These are phyloP conservation scores for Asterochloris sp. DNA, from an alignment of 139 green algal species.

Conservation along the genomic window DNA sequence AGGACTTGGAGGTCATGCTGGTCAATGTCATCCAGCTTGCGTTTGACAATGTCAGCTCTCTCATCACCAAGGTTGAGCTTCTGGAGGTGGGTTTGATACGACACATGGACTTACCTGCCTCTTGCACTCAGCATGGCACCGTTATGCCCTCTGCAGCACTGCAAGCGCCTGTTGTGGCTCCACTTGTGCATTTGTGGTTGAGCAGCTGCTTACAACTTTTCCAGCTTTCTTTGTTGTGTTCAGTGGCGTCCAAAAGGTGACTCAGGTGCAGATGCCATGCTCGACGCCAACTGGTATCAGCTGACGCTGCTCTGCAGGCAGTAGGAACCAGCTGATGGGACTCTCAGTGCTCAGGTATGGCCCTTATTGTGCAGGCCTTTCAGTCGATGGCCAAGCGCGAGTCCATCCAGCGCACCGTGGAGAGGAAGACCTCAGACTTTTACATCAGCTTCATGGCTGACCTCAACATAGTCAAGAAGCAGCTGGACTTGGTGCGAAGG, in stretches of 20 bases:
- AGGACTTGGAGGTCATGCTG: conserved; percentile 81
- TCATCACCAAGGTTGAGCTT: conserved; percentile 3
- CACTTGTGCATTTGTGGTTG: too few relatives aligned
- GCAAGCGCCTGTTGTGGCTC: too few relatives aligned
- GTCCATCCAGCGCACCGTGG: conserved; percentile 52
- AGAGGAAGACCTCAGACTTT: conserved; percentile 73
- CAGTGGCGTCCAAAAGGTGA: too few relatives aligned
- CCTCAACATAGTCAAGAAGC: conserved; percentile 77
- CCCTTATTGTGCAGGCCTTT: conserved; percentile 25
- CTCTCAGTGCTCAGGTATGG: neutral
- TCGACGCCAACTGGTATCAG: too few relatives aligned
- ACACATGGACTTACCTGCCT: too few relatives aligned
- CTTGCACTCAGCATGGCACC: too few relatives aligned
- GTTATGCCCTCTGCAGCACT: too few relatives aligned
- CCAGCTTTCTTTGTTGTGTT: too few relatives aligned
- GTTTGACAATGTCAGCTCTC: conserved; percentile 37
- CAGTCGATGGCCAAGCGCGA: conserved; percentile 68
- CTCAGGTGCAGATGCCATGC: too few relatives aligned
- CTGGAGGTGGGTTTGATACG: neutral
- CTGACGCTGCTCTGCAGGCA: neutral
- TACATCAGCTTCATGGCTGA: conserved; percentile 68
- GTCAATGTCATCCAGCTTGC: conserved; percentile 71
- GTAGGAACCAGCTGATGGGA: neutral
- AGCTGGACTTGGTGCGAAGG: conserved; percentile 65
- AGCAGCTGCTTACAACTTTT: too few relatives aligned